Base-by-base conservation (phyloP, 2,329 filamentous ascomycete genomes). In the Fusarium sp. region DNA sequence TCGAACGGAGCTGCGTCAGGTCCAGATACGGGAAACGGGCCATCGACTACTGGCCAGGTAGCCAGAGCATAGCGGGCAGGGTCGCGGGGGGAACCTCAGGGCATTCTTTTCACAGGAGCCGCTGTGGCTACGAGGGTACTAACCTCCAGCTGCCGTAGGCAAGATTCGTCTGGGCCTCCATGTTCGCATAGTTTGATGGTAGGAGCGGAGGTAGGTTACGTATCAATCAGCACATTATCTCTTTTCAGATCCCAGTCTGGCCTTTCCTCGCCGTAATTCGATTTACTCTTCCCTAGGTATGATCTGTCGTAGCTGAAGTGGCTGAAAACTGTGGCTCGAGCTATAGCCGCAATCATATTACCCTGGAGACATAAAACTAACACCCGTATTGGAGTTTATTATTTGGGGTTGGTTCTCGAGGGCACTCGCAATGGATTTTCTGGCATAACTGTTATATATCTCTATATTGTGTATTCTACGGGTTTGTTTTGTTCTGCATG, bases 21-120 rank as follows among this genome's bases (percentile, higher is more conserved):
- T 58, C 64, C 59, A 60, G 65, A 65, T 69, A 69, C 66, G 40
- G 65, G 53, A 68, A 51, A 47, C 45, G 50, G 64, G 46, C 27
- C 45, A 46, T 63, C 51, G 29, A 60, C 64, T 63, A 68, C 63
- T 68, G 59, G 63, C 53, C 54, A 60, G 51, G 38, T 50, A 57
- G 54, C 32, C 44, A 51, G 45, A 44, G 16, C 55, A 47, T 49
- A 42, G 61, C 50, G 61, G 64, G 61, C 49, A 68, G 68, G 22
- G 64, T 67, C 56, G 64, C 51, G 61, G 64, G 64, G 67, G 68
- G 16, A 43, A 52, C 58, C 52, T 56, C 59, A 71, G 59, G 44
- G 68, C 68, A 71, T 71, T 71, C 68, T 64, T 71, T 49, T 24
- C 45, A 53, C 40, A 71, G 51, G 59, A 65, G 63, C 68, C 68